Percentiles rank a stretch among this genome's conserved stretches.
phyloP scores from a whole-genome alignment of 1,284 basidiomycete genomes.

The Moniliophthora roreri region DNA sequence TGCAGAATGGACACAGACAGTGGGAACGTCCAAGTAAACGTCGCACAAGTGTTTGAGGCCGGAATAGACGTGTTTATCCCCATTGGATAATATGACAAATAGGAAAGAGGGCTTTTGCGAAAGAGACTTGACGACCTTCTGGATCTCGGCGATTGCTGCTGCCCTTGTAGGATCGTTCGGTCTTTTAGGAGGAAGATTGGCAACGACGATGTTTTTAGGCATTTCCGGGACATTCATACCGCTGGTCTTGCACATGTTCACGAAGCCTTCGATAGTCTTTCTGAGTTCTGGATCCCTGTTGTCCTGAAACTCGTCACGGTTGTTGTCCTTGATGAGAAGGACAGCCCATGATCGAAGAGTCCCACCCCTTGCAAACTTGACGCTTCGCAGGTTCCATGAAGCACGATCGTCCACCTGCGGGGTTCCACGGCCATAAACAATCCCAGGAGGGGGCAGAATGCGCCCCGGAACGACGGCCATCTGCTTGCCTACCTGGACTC shows the following conservation, averaged over 20 bases:
- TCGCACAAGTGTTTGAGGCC: constrained; percentile 74
- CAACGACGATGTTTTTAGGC: constrained; percentile 33
- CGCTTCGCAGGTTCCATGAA: constrained; percentile 67
- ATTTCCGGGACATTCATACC: constrained; percentile 54
- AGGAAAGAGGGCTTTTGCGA: constrained; percentile 34
- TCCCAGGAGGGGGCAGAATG: constrained; percentile 56
- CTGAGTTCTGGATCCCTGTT: constrained; percentile 47
- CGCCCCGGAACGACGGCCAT: constrained; percentile 77
- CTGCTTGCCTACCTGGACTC: constrained; percentile 55
- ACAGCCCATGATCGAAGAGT: constrained; percentile 60
- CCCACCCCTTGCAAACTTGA: constrained; percentile 60
- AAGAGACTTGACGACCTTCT: constrained; percentile 25
- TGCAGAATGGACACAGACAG: constrained; percentile 64
- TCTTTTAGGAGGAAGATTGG: constrained; percentile 44
- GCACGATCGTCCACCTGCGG: constrained; percentile 57
- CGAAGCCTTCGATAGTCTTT: constrained; percentile 48
- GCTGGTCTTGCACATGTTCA: constrained; percentile 52
- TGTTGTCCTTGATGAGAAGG: constrained; percentile 57
- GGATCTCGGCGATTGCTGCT: constrained; percentile 38
- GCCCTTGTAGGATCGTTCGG: constrained; percentile 47
- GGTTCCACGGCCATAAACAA: constrained; percentile 52
- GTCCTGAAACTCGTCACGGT: constrained; percentile 44
- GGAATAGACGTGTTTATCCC: constrained; percentile 68
- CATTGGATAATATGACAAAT: constrained; percentile 62
- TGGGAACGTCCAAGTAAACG: constrained; percentile 59